Percentiles rank a stretch among this genome's conserved stretches.
These are phyloP conservation scores for Penicillium capsulatum DNA, from an alignment of 2,329 filamentous ascomycete species.

Conservation along the genomic window DNA sequence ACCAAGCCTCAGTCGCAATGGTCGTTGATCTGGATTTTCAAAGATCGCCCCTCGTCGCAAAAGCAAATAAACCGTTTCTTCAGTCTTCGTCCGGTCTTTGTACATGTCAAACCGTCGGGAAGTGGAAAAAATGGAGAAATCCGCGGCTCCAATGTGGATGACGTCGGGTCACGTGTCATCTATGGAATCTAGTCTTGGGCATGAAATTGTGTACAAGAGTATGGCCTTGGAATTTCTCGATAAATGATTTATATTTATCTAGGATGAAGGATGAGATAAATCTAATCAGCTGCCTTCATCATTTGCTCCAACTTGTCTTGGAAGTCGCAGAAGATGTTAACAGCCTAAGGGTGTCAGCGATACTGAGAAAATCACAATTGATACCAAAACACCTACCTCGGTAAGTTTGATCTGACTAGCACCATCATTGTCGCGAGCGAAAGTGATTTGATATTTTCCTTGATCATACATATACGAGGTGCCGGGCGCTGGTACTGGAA, in stretches of 20 bases:
- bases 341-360: constrained; percentile 35
- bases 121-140: constrained; percentile 15
- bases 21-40: no score
- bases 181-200: no score
- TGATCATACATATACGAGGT: constrained; percentile 41
- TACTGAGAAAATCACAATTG: no score
- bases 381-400: constrained; percentile 28
- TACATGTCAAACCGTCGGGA: constrained; percentile 12
- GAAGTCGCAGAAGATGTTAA: constrained; percentile 57
- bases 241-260: no score
- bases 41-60: no score
- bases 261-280: no score
- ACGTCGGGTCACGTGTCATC: constrained; percentile 25
- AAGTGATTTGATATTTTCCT: constrained; percentile 49
- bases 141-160: constrained; percentile 16
- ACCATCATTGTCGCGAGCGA: constrained; percentile 43
- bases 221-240: no score
- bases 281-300: no score
- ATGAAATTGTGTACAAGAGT: no score
- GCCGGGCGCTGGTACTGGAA: constrained; percentile 10
- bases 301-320: constrained; percentile 50
- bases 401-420: constrained; percentile 49
- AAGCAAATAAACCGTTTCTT: no score
- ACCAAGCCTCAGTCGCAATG: no score
- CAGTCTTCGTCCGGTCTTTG: not conserved